Conservation (phyloP, 352 stramenopile species). For the Pythium inflatum region DNA sequence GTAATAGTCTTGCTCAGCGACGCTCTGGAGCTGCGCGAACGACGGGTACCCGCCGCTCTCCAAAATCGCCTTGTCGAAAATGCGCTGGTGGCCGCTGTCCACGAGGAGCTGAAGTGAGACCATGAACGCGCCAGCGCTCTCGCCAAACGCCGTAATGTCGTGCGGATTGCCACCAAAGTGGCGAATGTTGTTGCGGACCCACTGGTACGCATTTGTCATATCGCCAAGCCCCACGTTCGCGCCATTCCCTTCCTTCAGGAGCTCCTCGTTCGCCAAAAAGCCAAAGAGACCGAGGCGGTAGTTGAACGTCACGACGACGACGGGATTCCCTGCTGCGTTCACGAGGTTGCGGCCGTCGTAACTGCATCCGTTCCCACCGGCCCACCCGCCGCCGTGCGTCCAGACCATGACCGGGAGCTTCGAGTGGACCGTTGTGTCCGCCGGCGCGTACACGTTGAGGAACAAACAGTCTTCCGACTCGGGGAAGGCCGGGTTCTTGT, state of each 20-base stretch:
- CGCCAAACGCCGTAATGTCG: constrained; percentile 40
- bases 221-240: constrained; percentile 38
- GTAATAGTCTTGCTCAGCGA: constrained; percentile 10
- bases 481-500: background rate
- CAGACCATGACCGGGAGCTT: constrained; percentile 47
- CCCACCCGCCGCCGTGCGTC: constrained; percentile 38
- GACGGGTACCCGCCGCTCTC: constrained; percentile 22
- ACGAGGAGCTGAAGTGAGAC: constrained; percentile 16
- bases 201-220: constrained; percentile 36
- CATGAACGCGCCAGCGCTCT: constrained; percentile 25
- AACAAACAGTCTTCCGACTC: constrained; percentile 43
- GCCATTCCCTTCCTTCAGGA: constrained; percentile 40
- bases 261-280: constrained; percentile 30
- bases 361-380: constrained; percentile 15
- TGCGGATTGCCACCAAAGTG: constrained; percentile 45
- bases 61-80: constrained; percentile 27
- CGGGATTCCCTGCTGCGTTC: constrained; percentile 19
- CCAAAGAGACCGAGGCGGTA: constrained; percentile 45
- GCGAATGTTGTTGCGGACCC: constrained; percentile 44
- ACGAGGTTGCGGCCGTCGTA: constrained; percentile 22
- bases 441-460: constrained; percentile 43
- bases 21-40: constrained; percentile 5
- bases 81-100: constrained; percentile 6
- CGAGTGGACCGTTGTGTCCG: constrained; percentile 21
- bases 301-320: constrained; percentile 45